Evolutionary conservation across 2,329 filamentous ascomycete species (phyloP).

Genomic region (Sporothrix variecibatus): DNA sequence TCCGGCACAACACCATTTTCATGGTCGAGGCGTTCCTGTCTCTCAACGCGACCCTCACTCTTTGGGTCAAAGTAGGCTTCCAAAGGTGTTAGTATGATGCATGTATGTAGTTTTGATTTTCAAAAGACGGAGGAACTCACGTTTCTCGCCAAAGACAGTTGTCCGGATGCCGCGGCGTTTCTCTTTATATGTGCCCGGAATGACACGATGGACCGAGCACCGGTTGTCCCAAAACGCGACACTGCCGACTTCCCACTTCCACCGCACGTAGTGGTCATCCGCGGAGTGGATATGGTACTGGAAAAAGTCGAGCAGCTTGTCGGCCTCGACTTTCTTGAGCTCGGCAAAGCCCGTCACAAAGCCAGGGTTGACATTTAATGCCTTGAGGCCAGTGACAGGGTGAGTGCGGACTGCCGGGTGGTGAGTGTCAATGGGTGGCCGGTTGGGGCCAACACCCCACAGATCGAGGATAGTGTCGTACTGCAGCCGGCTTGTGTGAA

Average conservation of each 20-base stretch:
- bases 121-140: constrained; percentile 35
- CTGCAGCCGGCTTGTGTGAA: constrained; percentile 49
- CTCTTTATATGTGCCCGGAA: constrained; percentile 44
- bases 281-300: constrained; percentile 50
- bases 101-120: not conserved
- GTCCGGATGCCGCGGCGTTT: constrained; percentile 44
- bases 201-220: constrained; percentile 45
- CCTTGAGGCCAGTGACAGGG: constrained; percentile 50
- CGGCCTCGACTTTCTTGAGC: constrained; percentile 51
- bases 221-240: constrained; percentile 56
- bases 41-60: constrained; percentile 5
- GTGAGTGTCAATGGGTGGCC: constrained; percentile 49
- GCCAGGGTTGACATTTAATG: constrained; percentile 48
- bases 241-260: constrained; percentile 52
- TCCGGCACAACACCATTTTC: not conserved
- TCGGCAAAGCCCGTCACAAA: constrained; percentile 53
- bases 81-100: constrained; percentile 21
- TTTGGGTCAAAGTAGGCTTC: constrained; percentile 39
- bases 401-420: constrained; percentile 53
- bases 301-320: constrained; percentile 50
- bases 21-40: not conserved
- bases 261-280: constrained; percentile 52
- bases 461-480: constrained; percentile 51
- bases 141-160: constrained; percentile 49
- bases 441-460: constrained; percentile 45